Percentiles rank a stretch among this genome's conserved stretches.
Conservation (phyloP, 2,329 filamentous ascomycete species). For the Calonectria pseudoreteaudii region DNA sequence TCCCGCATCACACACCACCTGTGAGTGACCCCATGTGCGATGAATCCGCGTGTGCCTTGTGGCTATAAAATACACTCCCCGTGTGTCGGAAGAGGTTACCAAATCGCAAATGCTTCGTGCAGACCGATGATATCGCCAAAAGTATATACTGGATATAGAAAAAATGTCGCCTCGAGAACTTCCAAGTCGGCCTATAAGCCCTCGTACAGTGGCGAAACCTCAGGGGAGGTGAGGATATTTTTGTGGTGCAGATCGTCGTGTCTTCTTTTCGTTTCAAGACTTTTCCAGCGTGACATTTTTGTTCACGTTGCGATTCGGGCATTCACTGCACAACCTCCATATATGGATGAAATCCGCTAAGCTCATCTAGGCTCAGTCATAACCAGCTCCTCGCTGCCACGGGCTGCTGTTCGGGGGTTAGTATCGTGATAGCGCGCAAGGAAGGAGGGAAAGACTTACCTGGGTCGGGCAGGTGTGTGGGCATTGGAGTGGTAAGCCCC, state of each 20-base stretch:
- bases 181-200: background rate
- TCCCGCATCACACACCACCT: background rate
- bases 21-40: background rate
- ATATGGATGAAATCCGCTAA: background rate
- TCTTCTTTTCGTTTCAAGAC: background rate
- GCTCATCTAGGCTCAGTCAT: background rate
- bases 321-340: background rate
- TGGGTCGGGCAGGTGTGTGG: background rate
- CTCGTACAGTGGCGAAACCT: background rate
- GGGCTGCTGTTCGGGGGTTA: background rate
- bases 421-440: background rate
- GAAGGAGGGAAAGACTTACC: background rate
- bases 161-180: background rate
- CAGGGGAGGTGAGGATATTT: background rate
- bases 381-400: conserved; percentile 1
- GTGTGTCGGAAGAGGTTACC: background rate
- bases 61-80: background rate
- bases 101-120: background rate
- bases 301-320: background rate
- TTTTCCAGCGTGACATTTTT: background rate
- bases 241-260: background rate
- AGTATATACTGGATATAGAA: background rate
- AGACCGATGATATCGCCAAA: background rate
- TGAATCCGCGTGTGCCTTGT: background rate
- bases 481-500: background rate